Conservation (phyloP, 805 yeast species). For the Saturnispora zaruensis region DNA sequence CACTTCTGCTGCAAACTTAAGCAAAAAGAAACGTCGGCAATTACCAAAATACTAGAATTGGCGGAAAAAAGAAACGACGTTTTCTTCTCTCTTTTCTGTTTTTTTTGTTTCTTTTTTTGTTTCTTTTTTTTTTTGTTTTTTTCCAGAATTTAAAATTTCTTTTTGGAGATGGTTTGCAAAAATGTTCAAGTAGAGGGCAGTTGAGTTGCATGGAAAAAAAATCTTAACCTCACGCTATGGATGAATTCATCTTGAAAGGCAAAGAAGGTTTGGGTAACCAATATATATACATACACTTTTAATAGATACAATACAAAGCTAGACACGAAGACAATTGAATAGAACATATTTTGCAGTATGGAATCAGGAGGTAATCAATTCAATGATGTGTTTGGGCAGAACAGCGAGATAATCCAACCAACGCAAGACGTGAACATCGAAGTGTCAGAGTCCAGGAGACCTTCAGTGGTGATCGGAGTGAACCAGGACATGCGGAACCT, state of each 20-base stretch:
- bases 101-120: no score
- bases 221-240: not conserved
- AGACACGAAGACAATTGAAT: not conserved
- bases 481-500: slow-evolving; percentile 1
- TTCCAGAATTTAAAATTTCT: not conserved
- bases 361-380: slow-evolving; percentile 31
- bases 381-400: slow-evolving; percentile 28
- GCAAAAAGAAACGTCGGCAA: not conserved
- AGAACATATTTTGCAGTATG: slow-evolving; percentile 18
- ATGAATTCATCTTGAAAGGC: not conserved
- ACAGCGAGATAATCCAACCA: not conserved
- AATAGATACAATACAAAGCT: no score
- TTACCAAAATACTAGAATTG: not conserved
- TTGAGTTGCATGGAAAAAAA: not conserved
- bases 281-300: not conserved
- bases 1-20: not conserved
- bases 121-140: no score
- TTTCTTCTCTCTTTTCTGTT: no score
- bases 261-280: not conserved
- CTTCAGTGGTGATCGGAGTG: not conserved
- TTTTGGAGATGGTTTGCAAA: no score
- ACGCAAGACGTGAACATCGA: slow-evolving; percentile 1
- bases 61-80: not conserved
- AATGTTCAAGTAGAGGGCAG: no score
- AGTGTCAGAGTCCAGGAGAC: not conserved